Base-by-base conservation (phyloP, 2,329 filamentous ascomycete genomes). In the Fusarium brachygibbosum region DNA sequence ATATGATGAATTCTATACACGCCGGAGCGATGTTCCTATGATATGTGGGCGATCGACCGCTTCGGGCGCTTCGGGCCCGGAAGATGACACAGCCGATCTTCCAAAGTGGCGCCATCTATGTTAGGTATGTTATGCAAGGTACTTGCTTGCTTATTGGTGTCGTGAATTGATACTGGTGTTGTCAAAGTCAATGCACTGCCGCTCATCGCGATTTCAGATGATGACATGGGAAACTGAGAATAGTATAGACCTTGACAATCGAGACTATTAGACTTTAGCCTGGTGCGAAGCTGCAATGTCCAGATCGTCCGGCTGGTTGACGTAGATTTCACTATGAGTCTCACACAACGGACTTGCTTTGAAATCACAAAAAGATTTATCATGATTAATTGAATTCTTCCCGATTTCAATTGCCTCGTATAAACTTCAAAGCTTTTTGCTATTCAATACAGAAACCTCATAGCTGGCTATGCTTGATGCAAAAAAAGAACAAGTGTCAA, bases 11-110 rank as follows among this genome's bases (percentile, higher is more conserved):
- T 48, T 37, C 6, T 55, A 51, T 61, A 44, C 45, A 41, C 40
- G 54, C 16, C 28, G 28, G 10, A 51, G 31, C 23, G 34, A 46
- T 16, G 37, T 23, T 53, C 38, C 48, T 38, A n/a, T 11, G 49
- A 51, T 31, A 56, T 17, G n/a, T 38, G 70, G 59, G 68, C 59
- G 70, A 71, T 73, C 68, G 70, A 49, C 65, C 65, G 62, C 37
- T 44, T 59, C 53, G 49, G 63, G 29, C 41, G 62, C 37, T 44
- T 59, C 53, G 49, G 63, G 25, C 41, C 58, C 65, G 51, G 56
- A 64, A 38, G 40, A 45, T 56, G 68, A 71, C 41, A 53, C 37
- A 68, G 68, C 59, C 58, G 41, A 31, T 28, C 16, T 25, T 42
- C 14, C 40, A 28, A 40, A 50, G 32, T 23, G 44, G 28, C 63